These are phyloP conservation scores for Articulospora tetracladia DNA, from an alignment of 495 filamentous ascomycete genomes.

Conservation along the genomic window DNA sequence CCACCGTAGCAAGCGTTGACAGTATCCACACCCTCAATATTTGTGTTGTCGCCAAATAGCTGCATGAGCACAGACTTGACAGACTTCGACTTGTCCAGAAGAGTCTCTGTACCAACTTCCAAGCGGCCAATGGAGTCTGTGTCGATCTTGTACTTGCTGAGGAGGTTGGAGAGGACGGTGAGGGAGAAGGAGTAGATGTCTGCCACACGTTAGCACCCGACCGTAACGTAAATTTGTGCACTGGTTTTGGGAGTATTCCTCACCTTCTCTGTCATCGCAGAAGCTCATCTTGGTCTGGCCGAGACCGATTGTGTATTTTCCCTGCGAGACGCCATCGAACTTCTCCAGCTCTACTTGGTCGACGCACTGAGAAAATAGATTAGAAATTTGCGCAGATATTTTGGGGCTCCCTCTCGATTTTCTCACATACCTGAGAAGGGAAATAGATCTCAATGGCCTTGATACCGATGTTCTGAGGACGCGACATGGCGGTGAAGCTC, in stretches of 20 bases:
- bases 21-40: conserved; percentile 94
- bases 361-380: conserved; percentile 67
- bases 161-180: conserved; percentile 81
- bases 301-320: conserved; percentile 99
- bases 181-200: conserved; percentile 98
- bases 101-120: conserved; percentile 97
- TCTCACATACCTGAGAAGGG: conserved; percentile 77
- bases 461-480: conserved; percentile 96
- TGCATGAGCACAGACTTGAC: conserved; percentile 99
- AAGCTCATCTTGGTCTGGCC: conserved; percentile 99
- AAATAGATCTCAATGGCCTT: conserved; percentile 99
- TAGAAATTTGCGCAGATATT: conserved; percentile 5
- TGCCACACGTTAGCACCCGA: conserved; percentile 32
- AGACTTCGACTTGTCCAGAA: conserved; percentile 99
- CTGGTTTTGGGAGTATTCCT: background rate
- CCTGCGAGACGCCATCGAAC: conserved; percentile 90
- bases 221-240: conserved; percentile 27
- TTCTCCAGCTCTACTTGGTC: conserved; percentile 95
- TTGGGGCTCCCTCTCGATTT: background rate
- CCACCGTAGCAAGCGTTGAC: conserved; percentile 98
- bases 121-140: conserved; percentile 84
- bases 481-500: conserved; percentile 24
- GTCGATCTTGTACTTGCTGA: conserved; percentile 93
- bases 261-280: conserved; percentile 98
- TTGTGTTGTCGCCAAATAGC: conserved; percentile 82